Base-by-base conservation (phyloP, 257 asterid species). In the Verbascum thapsus region DNA sequence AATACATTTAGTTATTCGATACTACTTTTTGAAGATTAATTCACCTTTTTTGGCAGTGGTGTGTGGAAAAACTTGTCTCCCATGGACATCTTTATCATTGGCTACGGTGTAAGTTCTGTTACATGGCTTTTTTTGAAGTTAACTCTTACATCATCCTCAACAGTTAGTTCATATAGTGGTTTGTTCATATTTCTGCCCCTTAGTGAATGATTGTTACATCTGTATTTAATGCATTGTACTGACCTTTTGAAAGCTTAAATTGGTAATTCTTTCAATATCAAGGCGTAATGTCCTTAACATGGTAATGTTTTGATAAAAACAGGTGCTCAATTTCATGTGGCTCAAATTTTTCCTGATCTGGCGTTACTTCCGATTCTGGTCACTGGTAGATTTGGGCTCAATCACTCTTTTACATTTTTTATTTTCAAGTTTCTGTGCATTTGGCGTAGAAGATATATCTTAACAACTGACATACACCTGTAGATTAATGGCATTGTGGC, bases 281-380 rank as follows among this genome's bases (percentile, higher is more conserved):
- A 23, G 53, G 65, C 37, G 38, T 58, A 45, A 61, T 61, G 57
- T 16, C 18, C 39, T 3, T 53, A 53, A 64, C 53, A 19, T 54
- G 61, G 15, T 32, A 42, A 30, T 64, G 23, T 55, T 13, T 57
- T 70, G 48, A 62, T 75, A 18, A 41, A 42, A 72, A 60, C 86
- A 91, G 98, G 97, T 92, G 42, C 84, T 92, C 16, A 92, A 81
- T 77, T 92, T 92, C 82, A 89, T 89, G 97, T 92, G 98, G 98
- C 94, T 92, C 58, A 92, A 92, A 64, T 92, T 92, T 79, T 81
- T 92, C 68, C 85, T 92, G 74, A 78, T 92, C 70, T 92, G 98
- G 98, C 91, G 98, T 66, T 92, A 77, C 81, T 92, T 92, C 76
- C 81, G 96, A 23, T 83, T 92, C 76, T 92, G 96, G 95, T 81